Evolutionary conservation across 805 yeast species (phyloP).

Genomic region (Candida ovalis): DNA sequence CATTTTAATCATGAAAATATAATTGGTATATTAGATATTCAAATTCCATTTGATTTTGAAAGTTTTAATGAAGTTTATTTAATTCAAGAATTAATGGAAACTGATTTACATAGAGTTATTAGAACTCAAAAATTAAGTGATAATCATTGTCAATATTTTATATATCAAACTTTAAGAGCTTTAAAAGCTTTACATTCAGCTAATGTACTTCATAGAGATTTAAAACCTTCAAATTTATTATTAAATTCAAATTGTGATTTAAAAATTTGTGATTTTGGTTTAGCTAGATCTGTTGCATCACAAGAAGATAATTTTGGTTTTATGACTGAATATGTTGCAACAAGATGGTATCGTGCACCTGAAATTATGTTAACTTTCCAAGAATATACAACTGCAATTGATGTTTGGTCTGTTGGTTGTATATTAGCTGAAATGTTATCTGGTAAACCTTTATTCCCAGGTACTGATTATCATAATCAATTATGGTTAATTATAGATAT

Average conservation of each 20-base stretch:
- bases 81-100: slow-evolving; percentile 85
- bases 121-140: slow-evolving; percentile 80
- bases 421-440: slow-evolving; percentile 86
- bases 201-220: slow-evolving; percentile 89
- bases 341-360: slow-evolving; percentile 97
- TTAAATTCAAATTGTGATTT: slow-evolving; percentile 91
- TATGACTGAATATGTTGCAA: slow-evolving; percentile 97
- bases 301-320: slow-evolving; percentile 66
- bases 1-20: slow-evolving; percentile 94
- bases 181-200: slow-evolving; percentile 89
- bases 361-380: slow-evolving; percentile 95
- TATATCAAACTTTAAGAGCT: slow-evolving; percentile 87
- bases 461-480: slow-evolving; percentile 91
- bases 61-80: slow-evolving; percentile 83
- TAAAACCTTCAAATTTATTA: slow-evolving; percentile 84
- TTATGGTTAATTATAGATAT: slow-evolving; percentile 78
- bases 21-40: slow-evolving; percentile 84
- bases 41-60: slow-evolving; percentile 73
- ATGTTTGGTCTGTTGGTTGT: slow-evolving; percentile 96
- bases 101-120: slow-evolving; percentile 79
- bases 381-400: slow-evolving; percentile 91
- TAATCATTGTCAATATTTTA: slow-evolving; percentile 91
- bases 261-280: slow-evolving; percentile 91
- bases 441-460: slow-evolving; percentile 89
- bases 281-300: slow-evolving; percentile 67